Evolutionary conservation across 2,329 filamentous ascomycete species (phyloP).

Genomic region (Microthyrium microscopicum): DNA sequence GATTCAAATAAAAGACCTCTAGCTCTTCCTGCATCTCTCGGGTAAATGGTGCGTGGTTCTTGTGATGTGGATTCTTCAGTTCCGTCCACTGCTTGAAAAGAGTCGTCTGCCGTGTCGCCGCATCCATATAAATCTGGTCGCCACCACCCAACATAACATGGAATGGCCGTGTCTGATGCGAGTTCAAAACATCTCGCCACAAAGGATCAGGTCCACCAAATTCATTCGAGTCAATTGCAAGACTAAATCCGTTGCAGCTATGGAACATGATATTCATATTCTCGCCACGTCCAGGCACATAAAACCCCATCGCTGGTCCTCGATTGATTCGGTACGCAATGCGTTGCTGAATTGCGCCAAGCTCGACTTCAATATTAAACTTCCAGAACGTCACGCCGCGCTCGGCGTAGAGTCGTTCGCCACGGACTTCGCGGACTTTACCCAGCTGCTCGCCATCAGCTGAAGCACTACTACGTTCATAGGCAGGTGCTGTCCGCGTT

Average conservation of each 20-base stretch:
- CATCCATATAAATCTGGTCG: constrained; percentile 93
- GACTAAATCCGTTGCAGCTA: constrained; percentile 90
- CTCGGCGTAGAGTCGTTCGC: constrained; percentile 68
- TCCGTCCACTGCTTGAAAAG: constrained; percentile 73
- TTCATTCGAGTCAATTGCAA: constrained; percentile 57
- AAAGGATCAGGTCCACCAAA: constrained; percentile 89
- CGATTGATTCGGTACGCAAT: constrained; percentile 93
- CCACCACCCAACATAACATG: constrained; percentile 97
- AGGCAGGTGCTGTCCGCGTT: constrained; percentile 33
- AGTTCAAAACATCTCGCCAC: constrained; percentile 92
- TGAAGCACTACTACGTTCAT: constrained; percentile 20
- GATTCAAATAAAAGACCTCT: constrained; percentile 72
- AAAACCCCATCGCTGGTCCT: constrained; percentile 78
- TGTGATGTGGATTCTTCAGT: constrained; percentile 63
- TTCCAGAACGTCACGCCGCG: constrained; percentile 90
- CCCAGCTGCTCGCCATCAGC: constrained; percentile 66
- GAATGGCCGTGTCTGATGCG: constrained; percentile 79
- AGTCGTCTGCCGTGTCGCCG: constrained; percentile 55
- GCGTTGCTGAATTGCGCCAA: constrained; percentile 59
- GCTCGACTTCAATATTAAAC: constrained; percentile 87
- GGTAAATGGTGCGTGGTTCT: constrained; percentile 63
- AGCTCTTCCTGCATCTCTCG: constrained; percentile 74
- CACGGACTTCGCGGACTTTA: constrained; percentile 69
- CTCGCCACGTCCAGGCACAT: constrained; percentile 71
- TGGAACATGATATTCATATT: constrained; percentile 99